A percentile compares a stretch with the other conserved stretches of the same genome.
phyloP scores from a whole-genome alignment of 176 grass and related monocot genomes.

The Juncus inflexus region DNA sequence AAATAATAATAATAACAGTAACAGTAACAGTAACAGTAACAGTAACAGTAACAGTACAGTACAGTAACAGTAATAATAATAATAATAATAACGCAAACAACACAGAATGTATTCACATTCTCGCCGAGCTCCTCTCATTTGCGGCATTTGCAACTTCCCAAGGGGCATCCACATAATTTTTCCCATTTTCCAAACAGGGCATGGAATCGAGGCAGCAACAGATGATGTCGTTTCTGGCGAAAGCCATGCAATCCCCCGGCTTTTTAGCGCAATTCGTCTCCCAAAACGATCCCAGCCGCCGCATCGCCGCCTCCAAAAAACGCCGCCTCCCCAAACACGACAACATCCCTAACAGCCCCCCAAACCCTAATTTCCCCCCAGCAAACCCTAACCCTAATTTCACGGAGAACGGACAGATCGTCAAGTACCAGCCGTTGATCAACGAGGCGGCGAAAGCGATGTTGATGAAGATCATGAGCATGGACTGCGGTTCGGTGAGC shows the following conservation, averaged over 20 bases:
- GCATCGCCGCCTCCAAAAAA: conserved; percentile 69
- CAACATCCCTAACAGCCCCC: conserved; percentile 35
- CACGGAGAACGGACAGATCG: conserved; percentile 71
- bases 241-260: conserved; percentile 83
- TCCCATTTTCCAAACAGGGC: conserved; percentile 20
- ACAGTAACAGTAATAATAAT: too few species aligned
- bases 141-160: too few species aligned
- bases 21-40: too few species aligned
- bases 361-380: background rate
- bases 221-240: conserved; percentile 95
- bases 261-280: conserved; percentile 85
- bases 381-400: conserved; percentile 10
- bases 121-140: too few species aligned
- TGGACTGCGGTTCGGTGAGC: conserved; percentile 28
- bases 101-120: too few species aligned
- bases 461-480: conserved; percentile 79
- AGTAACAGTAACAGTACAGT: too few species aligned
- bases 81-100: too few species aligned
- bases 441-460: conserved; percentile 93
- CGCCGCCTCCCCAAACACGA: conserved; percentile 76
- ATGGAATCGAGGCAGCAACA: conserved; percentile 90
- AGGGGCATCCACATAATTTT: too few species aligned
- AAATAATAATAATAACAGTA: too few species aligned
- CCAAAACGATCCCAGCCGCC: conserved; percentile 73
- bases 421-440: conserved; percentile 88